Percentiles rank a stretch among this genome's conserved stretches.
Conservation (phyloP, 768 basidiomycete species). For the Amanita phalloides region DNA sequence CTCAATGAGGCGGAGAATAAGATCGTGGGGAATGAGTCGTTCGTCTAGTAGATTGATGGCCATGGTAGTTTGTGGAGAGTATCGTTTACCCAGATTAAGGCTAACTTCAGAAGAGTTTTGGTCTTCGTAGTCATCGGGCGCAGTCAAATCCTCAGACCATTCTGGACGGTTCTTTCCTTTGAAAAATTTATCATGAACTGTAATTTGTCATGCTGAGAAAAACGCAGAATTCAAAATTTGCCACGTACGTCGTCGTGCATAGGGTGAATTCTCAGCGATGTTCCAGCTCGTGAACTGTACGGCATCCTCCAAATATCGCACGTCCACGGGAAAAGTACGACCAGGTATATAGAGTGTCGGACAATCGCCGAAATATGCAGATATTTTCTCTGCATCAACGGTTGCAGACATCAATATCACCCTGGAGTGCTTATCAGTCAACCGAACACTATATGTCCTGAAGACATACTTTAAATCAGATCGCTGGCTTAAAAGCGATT, state of each 20-base stretch:
- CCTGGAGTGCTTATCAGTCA: constrained; percentile 25
- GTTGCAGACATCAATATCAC: constrained; percentile 97
- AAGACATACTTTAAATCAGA: constrained; percentile 69
- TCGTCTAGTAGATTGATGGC: constrained; percentile 86
- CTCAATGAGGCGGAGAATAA: constrained; percentile 79
- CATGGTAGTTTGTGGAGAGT: constrained; percentile 60
- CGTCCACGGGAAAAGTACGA: constrained; percentile 87
- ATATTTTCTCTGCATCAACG: constrained; percentile 83
- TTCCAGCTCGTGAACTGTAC: constrained; percentile 74
- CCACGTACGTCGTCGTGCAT: constrained; percentile 57
- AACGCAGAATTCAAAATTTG: not conserved
- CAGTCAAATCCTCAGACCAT: constrained; percentile 66
- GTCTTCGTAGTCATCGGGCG: constrained; percentile 60
- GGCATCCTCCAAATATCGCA: constrained; percentile 84
- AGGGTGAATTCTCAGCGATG: constrained; percentile 71
- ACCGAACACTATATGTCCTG: not conserved
- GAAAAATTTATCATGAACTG: constrained; percentile 57
- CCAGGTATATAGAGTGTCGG: constrained; percentile 86
- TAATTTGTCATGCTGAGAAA: constrained; percentile 1
- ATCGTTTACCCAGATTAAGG: constrained; percentile 63
- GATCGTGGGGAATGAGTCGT: constrained; percentile 81
- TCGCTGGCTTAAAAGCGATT: constrained; percentile 64
- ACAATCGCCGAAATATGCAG: constrained; percentile 78
- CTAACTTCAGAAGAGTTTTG: constrained; percentile 27
- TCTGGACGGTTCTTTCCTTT: constrained; percentile 52